phyloP scores from a whole-genome alignment of 169 alveolate species.

The Plasmodium vinckei region DNA sequence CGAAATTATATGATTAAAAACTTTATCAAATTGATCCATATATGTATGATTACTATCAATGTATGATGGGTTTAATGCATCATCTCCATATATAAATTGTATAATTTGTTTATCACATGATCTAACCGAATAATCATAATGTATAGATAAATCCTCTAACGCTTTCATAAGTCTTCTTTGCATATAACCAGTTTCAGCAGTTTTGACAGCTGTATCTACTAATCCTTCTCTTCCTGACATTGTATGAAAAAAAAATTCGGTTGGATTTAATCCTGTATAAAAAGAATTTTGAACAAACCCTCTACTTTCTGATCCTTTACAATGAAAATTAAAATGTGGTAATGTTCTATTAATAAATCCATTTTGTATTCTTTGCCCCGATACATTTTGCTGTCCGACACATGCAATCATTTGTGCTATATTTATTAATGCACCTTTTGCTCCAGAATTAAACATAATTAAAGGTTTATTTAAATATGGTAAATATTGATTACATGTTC shows the following conservation, averaged over 20 bases:
- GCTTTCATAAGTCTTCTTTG: slow-evolving; percentile 97
- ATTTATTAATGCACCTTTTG: slow-evolving; percentile 98
- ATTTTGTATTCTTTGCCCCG: slow-evolving; percentile 95
- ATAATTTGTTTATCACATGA: slow-evolving; percentile 96
- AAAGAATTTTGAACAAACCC: slow-evolving; percentile 98
- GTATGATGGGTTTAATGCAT: slow-evolving; percentile 94
- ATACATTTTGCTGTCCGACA: slow-evolving; percentile 98
- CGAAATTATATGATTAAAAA: slow-evolving; percentile 37
- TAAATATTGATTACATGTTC: slow-evolving; percentile 90
- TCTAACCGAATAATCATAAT: slow-evolving; percentile 97
- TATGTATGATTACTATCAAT: slow-evolving; percentile 70
- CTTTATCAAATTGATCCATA: slow-evolving; percentile 44
- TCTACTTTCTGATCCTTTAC: slow-evolving; percentile 95
- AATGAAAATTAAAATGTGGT: slow-evolving; percentile 96
- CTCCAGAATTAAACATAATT: slow-evolving; percentile 98
- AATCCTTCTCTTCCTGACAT: slow-evolving; percentile 99
- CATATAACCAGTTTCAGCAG: slow-evolving; percentile 99
- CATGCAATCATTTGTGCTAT: slow-evolving; percentile 99
- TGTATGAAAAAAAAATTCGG: slow-evolving; percentile 99
- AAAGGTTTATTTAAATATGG: slow-evolving; percentile 94
- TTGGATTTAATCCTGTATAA: slow-evolving; percentile 95
- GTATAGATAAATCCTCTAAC: slow-evolving; percentile 96
- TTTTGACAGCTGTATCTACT: slow-evolving; percentile 99
- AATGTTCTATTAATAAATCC: slow-evolving; percentile 97
- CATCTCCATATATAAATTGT: slow-evolving; percentile 98